Conservation (phyloP, 345 rosid species). For the Jatropha curcas region DNA sequence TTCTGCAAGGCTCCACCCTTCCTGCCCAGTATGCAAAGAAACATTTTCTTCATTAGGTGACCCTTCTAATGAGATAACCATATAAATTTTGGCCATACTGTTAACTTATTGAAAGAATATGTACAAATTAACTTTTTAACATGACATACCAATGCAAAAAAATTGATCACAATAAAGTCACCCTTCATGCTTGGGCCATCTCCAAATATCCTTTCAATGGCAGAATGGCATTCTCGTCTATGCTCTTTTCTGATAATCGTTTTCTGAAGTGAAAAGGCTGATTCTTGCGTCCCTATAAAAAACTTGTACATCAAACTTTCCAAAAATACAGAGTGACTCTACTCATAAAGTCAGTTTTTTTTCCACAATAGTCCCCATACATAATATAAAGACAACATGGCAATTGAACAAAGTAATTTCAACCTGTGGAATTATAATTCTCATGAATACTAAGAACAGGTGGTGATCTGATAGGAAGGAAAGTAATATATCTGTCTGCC, state of each 20-base stretch:
- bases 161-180: slow-evolving; percentile 75
- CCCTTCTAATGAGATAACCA: not conserved
- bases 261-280: slow-evolving; percentile 39
- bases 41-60: slow-evolving; percentile 3
- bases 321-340: not conserved
- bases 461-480: slow-evolving; percentile 56
- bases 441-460: slow-evolving; percentile 55
- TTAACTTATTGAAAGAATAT: slow-evolving; percentile 11
- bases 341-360: not conserved
- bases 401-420: slow-evolving; percentile 1
- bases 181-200: slow-evolving; percentile 43
- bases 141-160: slow-evolving; percentile 76
- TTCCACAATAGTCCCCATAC: not conserved
- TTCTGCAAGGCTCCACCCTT: slow-evolving; percentile 97
- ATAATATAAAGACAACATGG: not conserved
- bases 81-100: not conserved
- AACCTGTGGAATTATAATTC: slow-evolving; percentile 35
- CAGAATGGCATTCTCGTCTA: slow-evolving; percentile 62
- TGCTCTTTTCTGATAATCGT: slow-evolving; percentile 46
- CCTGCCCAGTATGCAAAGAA: slow-evolving; percentile 42
- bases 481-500: slow-evolving; percentile 42
- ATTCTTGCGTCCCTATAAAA: slow-evolving; percentile 35
- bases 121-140: not conserved
- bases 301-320: not conserved
- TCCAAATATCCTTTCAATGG: slow-evolving; percentile 57